Evolutionary conservation across 1,139 yeast genomes (phyloP), one percentile per base, ranked within the genome.

Genomic region (Yamadazyma atmosphaerica): DNA sequence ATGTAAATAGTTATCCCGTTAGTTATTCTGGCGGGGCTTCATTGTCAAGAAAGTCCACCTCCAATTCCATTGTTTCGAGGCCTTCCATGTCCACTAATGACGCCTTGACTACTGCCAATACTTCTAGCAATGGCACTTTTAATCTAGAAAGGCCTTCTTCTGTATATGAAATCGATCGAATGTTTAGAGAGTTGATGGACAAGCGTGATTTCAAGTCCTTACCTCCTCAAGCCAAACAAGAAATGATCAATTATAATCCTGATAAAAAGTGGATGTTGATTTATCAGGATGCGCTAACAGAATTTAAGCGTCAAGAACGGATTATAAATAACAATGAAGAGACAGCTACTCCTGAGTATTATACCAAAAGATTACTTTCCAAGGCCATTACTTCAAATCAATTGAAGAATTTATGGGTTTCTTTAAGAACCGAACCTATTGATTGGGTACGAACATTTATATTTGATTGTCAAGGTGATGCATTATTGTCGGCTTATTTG

Each of bases 191-290:
- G 41, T 72, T 85, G 45, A 80, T 86, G 89, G 84, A 82, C 42
- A 83, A 85, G 52, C 76, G 97, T 52, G 95, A 89, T 56, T 85
- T 87, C 59, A 81, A 83, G 50, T 79, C 86, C 39, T 69, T 89
- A 35, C 95, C 96, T 0, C 78, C 79, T 19, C 79, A 77, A 42
- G 95, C 95, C 8, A 83, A 83, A 48, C 77, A 73, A 45, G 95
- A 87, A 57, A 81, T 92, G 85, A 70, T 81, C 53, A 79, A 77
- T 47, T 89, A 86, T 54, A 78, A 85, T 32, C 68, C 79, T 0
- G 86, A 84, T 38, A 87, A 89, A 52, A 92, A 92, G 61, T 88
- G 97, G 96, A 81, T 86, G 82, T 72, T 92, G 50, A 85, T 92
- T 32, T 81, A 85, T 51, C 98, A 92, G 58, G 96, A 89, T 59